Base-by-base conservation (phyloP, 805 yeast genomes). In the Candida sonorensis region DNA sequence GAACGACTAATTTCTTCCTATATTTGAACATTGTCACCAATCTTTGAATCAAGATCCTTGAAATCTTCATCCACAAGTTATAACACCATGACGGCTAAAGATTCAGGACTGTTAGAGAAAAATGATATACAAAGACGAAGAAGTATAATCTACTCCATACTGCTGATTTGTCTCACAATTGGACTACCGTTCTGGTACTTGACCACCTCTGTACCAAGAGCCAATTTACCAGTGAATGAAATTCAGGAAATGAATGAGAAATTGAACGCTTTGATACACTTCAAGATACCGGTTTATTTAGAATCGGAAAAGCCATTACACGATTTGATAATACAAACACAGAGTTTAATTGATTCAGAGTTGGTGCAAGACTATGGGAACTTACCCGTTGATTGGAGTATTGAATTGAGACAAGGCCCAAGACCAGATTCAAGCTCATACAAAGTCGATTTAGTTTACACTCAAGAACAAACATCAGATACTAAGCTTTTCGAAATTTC, bases 121-220 rank as follows among this genome's bases (percentile, higher is more conserved):
- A 7, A 17, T 9, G 44, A 38, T 21, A 32, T 40, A 6, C 16
- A 14, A 3, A 26, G 37, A 18, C 32, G 50, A 26, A 35, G 48
- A 26, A 29, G 40, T 15, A 50, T 59, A 10, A 40, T 57, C 13
- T 13, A 41, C 12, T 45, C 55, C 2, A 47, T 59, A 18, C 24
- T 56, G 7, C 26, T 46, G 1, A 45, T 57, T 7, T 45, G 61
- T 10, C 34, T 51, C 5, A 28, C 58, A 2, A 39, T 75, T 14
- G 86, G 82, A 2, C 45, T 67, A 5, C 87, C 88, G 5, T 49
- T 77, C 34, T 81, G 81, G 75, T 45, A 59, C 22, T 37, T 45
- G 17, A 78, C 90, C 13, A 78, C 90, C 4, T 57, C 74, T 3
- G 71, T 79, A 13, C 67, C 75, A 45, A 60, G 87, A 33, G 82